Percentiles rank a stretch among this genome's conserved stretches.
These are phyloP conservation scores for Onygenales sp. DNA, from an alignment of 2,329 filamentous ascomycete genomes.

Conservation along the genomic window DNA sequence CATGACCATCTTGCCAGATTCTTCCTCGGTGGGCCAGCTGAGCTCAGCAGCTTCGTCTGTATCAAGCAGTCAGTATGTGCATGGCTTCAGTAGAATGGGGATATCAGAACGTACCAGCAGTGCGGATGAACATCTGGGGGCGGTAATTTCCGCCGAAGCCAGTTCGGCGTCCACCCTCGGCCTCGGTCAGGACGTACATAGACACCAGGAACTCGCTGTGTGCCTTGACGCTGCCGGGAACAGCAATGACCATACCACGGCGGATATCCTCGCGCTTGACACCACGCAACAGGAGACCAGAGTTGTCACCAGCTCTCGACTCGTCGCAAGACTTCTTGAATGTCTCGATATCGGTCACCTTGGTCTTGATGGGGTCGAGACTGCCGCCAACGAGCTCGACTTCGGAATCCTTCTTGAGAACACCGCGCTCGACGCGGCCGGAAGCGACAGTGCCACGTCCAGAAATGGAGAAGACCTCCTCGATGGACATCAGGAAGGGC, in stretches of 20 bases:
- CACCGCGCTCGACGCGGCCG: slow-evolving; percentile 92
- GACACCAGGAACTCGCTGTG: slow-evolving; percentile 89
- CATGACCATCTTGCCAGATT: slow-evolving; percentile 78
- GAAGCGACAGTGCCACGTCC: slow-evolving; percentile 96
- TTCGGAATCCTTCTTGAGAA: slow-evolving; percentile 86
- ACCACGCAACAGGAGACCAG: slow-evolving; percentile 90
- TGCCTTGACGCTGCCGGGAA: slow-evolving; percentile 74
- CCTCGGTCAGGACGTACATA: slow-evolving; percentile 94
- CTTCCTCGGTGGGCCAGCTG: slow-evolving; percentile 72
- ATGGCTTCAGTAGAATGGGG: slow-evolving; percentile 3
- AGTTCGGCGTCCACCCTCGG: slow-evolving; percentile 94
- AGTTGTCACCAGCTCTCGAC: slow-evolving; percentile 95
- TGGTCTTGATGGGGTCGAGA: slow-evolving; percentile 79
- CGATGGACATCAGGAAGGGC: slow-evolving; percentile 97
- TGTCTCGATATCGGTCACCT: slow-evolving; percentile 98
- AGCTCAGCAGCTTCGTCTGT: slow-evolving; percentile 61
- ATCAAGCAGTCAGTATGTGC: background rate
- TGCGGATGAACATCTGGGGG: slow-evolving; percentile 92
- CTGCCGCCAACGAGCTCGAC: slow-evolving; percentile 91
- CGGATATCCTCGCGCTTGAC: slow-evolving; percentile 88
- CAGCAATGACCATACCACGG: slow-evolving; percentile 88
- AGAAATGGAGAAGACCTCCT: slow-evolving; percentile 82
- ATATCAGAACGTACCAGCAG: slow-evolving; percentile 59
- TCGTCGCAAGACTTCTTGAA: slow-evolving; percentile 99
- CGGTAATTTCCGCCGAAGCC: slow-evolving; percentile 95